phyloP scores from a whole-genome alignment of 306 rosid genomes.

The Begonia loranthoides region DNA sequence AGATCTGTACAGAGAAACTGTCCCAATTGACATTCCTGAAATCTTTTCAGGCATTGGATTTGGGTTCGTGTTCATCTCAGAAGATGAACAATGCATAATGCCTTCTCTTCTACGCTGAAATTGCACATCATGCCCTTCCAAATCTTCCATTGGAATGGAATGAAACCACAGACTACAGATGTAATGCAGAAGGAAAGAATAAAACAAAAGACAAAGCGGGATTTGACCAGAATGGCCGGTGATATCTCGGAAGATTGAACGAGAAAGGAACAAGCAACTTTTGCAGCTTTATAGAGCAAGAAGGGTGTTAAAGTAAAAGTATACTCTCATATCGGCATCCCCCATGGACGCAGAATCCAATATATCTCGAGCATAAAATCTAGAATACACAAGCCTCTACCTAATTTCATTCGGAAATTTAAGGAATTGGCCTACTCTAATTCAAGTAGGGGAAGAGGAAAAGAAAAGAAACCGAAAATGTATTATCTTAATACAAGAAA shows the following conservation, averaged over 20 bases:
- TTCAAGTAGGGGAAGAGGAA: constrained; percentile 10
- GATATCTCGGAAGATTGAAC: constrained; percentile 81
- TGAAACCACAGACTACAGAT: constrained; percentile 1
- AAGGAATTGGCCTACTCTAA: constrained; percentile 38
- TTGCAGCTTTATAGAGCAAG: constrained; percentile 75
- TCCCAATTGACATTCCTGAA: constrained; percentile 41
- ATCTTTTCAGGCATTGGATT: constrained; percentile 27
- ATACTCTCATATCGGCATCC: constrained; percentile 38
- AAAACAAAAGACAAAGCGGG: constrained; percentile 50
- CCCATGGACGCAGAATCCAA: constrained; percentile 21
- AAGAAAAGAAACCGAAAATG: constrained; percentile 16
- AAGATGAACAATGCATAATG: constrained; percentile 32
- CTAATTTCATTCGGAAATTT: constrained; percentile 34
- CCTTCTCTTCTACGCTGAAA: constrained; percentile 50
- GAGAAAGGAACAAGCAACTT: constrained; percentile 53
- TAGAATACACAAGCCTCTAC: constrained; percentile 23
- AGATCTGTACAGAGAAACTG: constrained; percentile 42
- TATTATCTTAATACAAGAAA: constrained; percentile 44
- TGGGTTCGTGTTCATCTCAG: constrained; percentile 27
- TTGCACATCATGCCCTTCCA: constrained; percentile 39
- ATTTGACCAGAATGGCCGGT: constrained; percentile 59
- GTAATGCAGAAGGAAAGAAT: constrained; percentile 16
- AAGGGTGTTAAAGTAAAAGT: constrained; percentile 61
- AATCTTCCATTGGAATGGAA: constrained; percentile 40
- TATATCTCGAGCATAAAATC: constrained; percentile 49